Evolutionary conservation across 2,329 filamentous ascomycete species (phyloP).

Genomic region (Aspergillus niger): DNA sequence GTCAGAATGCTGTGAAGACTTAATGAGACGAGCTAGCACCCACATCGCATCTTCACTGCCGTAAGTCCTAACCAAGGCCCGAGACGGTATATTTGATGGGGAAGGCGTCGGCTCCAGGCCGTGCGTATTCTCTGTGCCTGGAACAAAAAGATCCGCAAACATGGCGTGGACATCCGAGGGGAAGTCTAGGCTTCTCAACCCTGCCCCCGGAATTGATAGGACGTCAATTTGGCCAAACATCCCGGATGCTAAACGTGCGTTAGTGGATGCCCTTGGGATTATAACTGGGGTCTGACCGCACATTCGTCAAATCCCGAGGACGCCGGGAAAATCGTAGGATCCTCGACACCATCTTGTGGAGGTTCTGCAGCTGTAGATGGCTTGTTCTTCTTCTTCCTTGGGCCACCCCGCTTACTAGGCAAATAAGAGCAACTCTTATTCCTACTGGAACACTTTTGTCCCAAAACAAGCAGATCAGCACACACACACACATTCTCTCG

Average conservation of each 20-base stretch:
- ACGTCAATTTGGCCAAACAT: conserved; percentile 46
- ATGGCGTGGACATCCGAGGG: conserved; percentile 39
- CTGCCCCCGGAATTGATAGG: conserved; percentile 43
- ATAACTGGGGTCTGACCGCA: conserved; percentile 23
- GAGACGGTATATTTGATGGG: conserved; percentile 28
- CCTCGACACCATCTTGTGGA: conserved; percentile 25
- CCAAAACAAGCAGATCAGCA: conserved; percentile 15
- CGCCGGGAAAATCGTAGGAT: conserved; percentile 25
- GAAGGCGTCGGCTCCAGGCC: conserved; percentile 33
- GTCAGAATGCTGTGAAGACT: conserved; percentile 18
- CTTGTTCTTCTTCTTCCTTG: conserved; percentile 43
- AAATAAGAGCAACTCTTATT: conserved; percentile 45
- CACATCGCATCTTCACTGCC: conserved; percentile 46
- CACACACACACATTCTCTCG: neutral
- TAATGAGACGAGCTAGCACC: conserved; percentile 17
- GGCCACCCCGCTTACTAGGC: conserved; percentile 48
- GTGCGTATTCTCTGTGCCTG: conserved; percentile 28
- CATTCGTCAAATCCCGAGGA: conserved; percentile 34
- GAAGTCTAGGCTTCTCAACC: conserved; percentile 44
- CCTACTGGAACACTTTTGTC: conserved; percentile 42
- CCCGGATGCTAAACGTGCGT: conserved; percentile 30
- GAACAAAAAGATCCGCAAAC: conserved; percentile 40
- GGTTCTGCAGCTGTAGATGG: conserved; percentile 25
- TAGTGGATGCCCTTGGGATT: conserved; percentile 18
- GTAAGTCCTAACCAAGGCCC: conserved; percentile 41